These are phyloP conservation scores for Nakaseomyces kungkrabaensis DNA, from an alignment of 1,139 yeast species.

Conservation along the genomic window DNA sequence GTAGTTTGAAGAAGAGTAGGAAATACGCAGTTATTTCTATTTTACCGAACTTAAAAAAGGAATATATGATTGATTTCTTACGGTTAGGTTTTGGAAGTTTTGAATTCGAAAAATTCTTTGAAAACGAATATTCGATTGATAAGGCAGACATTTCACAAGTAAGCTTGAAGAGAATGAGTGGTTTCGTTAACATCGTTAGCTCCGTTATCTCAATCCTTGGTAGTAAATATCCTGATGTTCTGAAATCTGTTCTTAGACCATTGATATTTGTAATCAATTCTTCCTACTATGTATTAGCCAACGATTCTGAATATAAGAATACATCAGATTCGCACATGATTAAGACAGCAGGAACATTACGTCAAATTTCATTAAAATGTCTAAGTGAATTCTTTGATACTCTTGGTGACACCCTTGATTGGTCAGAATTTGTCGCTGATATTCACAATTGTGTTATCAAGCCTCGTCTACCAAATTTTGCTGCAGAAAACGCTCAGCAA, in stretches of 20 bases:
- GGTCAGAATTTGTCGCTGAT: conserved; percentile 46
- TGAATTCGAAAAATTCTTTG: conserved; percentile 34
- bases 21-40: conserved; percentile 69
- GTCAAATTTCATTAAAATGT: conserved; percentile 55
- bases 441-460: conserved; percentile 47
- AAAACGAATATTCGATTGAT: conserved; percentile 21
- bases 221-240: conserved; percentile 40
- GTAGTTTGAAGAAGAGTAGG: conserved; percentile 64
- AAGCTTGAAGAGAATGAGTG: conserved; percentile 47
- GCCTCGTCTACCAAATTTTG: conserved; percentile 61
- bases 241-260: conserved; percentile 48
- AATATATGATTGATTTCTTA: conserved; percentile 50
- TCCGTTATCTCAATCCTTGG: conserved; percentile 61
- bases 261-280: conserved; percentile 47
- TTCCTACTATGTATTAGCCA: conserved; percentile 41
- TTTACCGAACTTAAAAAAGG: conserved; percentile 51
- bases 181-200: conserved; percentile 59
- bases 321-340: conserved; percentile 17
- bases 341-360: conserved; percentile 43
- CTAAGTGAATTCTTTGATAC: conserved; percentile 41
- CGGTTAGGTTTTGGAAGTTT: conserved; percentile 52
- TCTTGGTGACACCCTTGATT: conserved; percentile 40
- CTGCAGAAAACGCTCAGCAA: conserved; percentile 69
- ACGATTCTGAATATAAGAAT: conserved; percentile 25
- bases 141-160: conserved; percentile 17